A percentile compares a stretch with the other conserved stretches of the same genome.
Conservation (phyloP, 2,329 filamentous ascomycete genomes). For the Septoria petroselini region DNA sequence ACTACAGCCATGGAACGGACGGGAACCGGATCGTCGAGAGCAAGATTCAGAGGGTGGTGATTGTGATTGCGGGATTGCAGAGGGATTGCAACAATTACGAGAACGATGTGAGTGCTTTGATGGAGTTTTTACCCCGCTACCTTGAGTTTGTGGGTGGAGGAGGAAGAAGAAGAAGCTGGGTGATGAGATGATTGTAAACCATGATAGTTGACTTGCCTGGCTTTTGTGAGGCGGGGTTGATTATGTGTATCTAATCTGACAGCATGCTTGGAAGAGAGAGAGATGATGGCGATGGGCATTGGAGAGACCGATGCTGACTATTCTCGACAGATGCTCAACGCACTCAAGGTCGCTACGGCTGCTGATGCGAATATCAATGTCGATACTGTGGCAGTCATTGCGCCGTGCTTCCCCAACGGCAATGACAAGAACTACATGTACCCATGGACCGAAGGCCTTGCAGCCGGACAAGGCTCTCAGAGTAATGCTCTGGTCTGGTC, state of each 20-base stretch:
- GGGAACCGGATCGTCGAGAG: constrained; percentile 27
- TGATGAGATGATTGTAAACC: constrained; percentile 5
- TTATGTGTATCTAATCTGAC: constrained; percentile 10
- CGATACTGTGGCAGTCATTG: constrained; percentile 34
- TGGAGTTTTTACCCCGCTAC: no score
- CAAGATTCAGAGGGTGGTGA: constrained; percentile 33
- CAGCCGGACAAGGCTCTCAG: constrained; percentile 31
- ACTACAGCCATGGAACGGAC: constrained; percentile 30
- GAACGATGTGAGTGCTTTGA: constrained; percentile 23
- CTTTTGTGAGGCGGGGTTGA: constrained; percentile 6
- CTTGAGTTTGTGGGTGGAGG: not conserved
- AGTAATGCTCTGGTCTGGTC: constrained; percentile 38
- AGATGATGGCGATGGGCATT: no score
- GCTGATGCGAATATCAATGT: constrained; percentile 30
- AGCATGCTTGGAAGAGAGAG: not conserved
- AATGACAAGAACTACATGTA: constrained; percentile 36
- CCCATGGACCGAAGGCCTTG: constrained; percentile 34
- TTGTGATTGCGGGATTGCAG: constrained; percentile 34
- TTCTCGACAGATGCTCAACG: constrained; percentile 30
- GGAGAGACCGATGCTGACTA: not conserved
- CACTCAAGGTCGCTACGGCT: constrained; percentile 29
- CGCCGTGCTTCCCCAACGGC: constrained; percentile 38
- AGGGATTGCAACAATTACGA: constrained; percentile 32
- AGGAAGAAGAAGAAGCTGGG: not conserved
- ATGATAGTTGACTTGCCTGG: constrained; percentile 12